Base-by-base conservation (phyloP, 179 eudicot genomes). In the Carnegiea gigantea region DNA sequence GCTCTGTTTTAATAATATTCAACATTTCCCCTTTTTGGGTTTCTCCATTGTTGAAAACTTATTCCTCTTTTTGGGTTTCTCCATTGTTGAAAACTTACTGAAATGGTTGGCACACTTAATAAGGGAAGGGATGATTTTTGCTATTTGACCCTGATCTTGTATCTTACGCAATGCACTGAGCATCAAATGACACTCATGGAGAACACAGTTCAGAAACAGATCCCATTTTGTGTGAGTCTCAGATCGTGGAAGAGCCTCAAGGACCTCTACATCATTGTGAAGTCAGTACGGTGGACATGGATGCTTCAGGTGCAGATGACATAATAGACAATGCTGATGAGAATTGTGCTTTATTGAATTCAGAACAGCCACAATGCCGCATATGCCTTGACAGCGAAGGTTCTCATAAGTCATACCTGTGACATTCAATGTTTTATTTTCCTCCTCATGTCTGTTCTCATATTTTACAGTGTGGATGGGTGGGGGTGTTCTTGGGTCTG, bases 361-460 rank as follows among this genome's bases (percentile, higher is more conserved):
- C 90, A 65, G 95, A 95, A 64, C 97, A 85, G 79, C 91, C 93
- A 57, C 98, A 91, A 68, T 95, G 99, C 84, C 95, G 99, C 43
- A 95, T 95, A 86, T 94, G 99, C 91, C 92, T 95, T 75, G 98
- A 95, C 51, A 87, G 76, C 75, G 99, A 84, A 95, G 99, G 99
- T 95, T 21, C 36, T 33, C 36, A 33, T 33, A 33, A 33, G 78
- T 76, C 36, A 67, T 77, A 44, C 73, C 64, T 79, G 30, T 46
- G 57, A 21, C 40, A 17, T 30, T 46, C 38, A 17, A 43, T 33
- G 23, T 71, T 26, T 11, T 73, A 8, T n/a, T 43, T 78, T 28
- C 15, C 4, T 4, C 9, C 64, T 72, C 8, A 5, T 36, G 7
- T 15, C 17, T 77, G 24, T 60, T 73, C 40, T 83, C 75, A 48